These are phyloP conservation scores for Coemansia sp. DNA, from an alignment of 192 early-diverging fungal species.

Conservation along the genomic window DNA sequence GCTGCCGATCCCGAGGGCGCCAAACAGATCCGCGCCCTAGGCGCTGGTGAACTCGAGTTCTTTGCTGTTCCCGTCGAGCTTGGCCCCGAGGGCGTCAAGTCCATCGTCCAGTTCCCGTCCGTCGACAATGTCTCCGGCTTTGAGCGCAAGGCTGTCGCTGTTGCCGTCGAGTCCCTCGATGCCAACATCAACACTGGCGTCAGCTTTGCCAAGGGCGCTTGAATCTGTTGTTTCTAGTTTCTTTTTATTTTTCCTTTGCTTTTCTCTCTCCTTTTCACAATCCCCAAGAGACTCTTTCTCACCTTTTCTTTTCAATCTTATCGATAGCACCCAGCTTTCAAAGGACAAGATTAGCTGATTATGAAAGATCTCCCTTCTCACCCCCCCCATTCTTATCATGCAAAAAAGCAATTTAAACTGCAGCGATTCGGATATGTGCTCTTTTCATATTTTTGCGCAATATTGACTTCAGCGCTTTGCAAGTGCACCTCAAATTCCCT, in stretches of 20 bases:
- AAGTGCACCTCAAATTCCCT: too few relatives aligned
- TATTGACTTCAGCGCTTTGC: too few relatives aligned
- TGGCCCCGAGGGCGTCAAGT: slow-evolving; percentile 71
- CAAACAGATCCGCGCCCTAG: slow-evolving; percentile 53
- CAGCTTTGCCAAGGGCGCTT: slow-evolving; percentile 64
- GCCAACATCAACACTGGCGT: slow-evolving; percentile 88
- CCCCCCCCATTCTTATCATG: too few relatives aligned
- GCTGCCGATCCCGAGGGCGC: slow-evolving; percentile 56
- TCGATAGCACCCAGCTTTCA: too few relatives aligned
- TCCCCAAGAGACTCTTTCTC: too few relatives aligned
- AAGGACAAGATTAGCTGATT: too few relatives aligned
- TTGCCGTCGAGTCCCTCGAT: slow-evolving; percentile 80
- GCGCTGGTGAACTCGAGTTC: slow-evolving; percentile 60
- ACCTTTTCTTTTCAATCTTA: too few relatives aligned
- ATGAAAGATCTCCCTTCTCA: too few relatives aligned
- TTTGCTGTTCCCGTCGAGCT: slow-evolving; percentile 78
- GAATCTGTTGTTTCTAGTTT: background rate
- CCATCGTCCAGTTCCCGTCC: slow-evolving; percentile 74
- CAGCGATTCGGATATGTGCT: too few relatives aligned
- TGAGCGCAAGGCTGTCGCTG: slow-evolving; percentile 78
- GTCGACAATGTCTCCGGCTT: slow-evolving; percentile 60
- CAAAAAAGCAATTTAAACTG: too few relatives aligned
- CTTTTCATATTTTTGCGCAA: too few relatives aligned
- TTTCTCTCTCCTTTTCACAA: background rate
- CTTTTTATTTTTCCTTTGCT: background rate